phyloP scores from a whole-genome alignment of 805 yeast species.

The Myxozyma sirexii region DNA sequence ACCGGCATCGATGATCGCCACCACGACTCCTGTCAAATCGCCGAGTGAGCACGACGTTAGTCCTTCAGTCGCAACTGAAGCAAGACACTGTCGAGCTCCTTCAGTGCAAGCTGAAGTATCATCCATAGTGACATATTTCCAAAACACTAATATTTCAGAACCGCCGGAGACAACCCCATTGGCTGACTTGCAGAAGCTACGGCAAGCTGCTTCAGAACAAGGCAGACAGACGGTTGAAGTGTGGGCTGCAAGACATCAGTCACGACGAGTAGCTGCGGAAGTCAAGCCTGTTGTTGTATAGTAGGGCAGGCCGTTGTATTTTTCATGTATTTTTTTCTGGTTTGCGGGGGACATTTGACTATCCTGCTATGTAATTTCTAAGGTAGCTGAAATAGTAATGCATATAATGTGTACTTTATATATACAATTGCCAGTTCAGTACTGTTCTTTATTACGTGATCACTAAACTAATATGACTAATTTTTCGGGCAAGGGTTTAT shows the following conservation, averaged over 20 bases:
- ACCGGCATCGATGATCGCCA: conserved; percentile 2
- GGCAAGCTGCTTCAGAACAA: conserved; percentile 22
- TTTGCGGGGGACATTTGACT: background rate
- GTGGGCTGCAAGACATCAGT: conserved; percentile 23
- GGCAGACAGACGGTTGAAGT: conserved; percentile 21
- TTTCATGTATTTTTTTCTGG: no score
- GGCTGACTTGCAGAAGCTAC: conserved; percentile 11
- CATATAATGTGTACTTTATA: background rate
- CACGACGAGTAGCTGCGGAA: background rate
- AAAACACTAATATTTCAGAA: background rate
- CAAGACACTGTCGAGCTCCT: background rate
- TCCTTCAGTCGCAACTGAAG: background rate
- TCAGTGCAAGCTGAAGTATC: conserved; percentile 1
- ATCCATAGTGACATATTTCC: background rate
- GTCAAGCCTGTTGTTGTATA: background rate
- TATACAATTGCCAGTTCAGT: background rate
- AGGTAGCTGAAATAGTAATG: background rate
- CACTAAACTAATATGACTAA: background rate
- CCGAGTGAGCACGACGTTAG: background rate
- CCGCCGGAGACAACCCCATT: conserved; percentile 1
- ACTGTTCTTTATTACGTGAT: background rate
- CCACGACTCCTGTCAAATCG: background rate
- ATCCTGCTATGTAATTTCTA: no score
- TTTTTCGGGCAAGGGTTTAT: background rate
- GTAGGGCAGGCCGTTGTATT: background rate